Conservation (phyloP, 805 yeast species). For the Maudiozyma saulgeensis region DNA sequence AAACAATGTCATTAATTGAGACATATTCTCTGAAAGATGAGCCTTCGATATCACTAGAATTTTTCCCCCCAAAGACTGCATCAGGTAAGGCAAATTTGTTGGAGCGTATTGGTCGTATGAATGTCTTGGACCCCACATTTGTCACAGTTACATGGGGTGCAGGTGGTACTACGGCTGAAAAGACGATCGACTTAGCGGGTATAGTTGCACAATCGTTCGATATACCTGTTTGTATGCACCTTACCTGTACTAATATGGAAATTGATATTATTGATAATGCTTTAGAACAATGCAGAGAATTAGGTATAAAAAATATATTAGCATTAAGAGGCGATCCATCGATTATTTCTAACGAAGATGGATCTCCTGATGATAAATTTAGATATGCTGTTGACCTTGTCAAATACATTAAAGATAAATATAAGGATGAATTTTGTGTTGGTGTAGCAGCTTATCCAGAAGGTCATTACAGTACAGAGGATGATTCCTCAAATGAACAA, state of each 20-base stretch:
- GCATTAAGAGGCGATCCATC: slow-evolving; percentile 97
- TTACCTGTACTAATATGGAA: slow-evolving; percentile 93
- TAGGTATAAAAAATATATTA: slow-evolving; percentile 80
- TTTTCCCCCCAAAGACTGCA: slow-evolving; percentile 96
- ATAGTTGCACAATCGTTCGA: slow-evolving; percentile 66
- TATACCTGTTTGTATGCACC: slow-evolving; percentile 85
- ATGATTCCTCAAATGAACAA: slow-evolving; percentile 39
- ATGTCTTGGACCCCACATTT: slow-evolving; percentile 77
- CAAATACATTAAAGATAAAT: slow-evolving; percentile 54
- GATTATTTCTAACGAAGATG: slow-evolving; percentile 31
- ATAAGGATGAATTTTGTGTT: slow-evolving; percentile 79
- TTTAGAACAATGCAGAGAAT: slow-evolving; percentile 52
- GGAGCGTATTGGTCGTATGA: slow-evolving; percentile 83
- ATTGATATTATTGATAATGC: slow-evolving; percentile 70
- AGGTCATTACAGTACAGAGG: slow-evolving; percentile 46
- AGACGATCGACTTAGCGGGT: slow-evolving; percentile 74
- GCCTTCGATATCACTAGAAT: slow-evolving; percentile 78
- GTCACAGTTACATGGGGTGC: slow-evolving; percentile 98
- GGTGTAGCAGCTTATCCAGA: slow-evolving; percentile 99
- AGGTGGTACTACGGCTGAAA: slow-evolving; percentile 86
- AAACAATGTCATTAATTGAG: slow-evolving; percentile 32
- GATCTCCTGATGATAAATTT: slow-evolving; percentile 34
- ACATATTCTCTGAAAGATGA: slow-evolving; percentile 41
- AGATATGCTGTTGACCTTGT: slow-evolving; percentile 80
- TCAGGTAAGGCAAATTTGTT: slow-evolving; percentile 74